A percentile compares a stretch with the other conserved stretches of the same genome.
phyloP scores from a whole-genome alignment of 495 filamentous ascomycete species.

The Schizothecium vesticola region DNA sequence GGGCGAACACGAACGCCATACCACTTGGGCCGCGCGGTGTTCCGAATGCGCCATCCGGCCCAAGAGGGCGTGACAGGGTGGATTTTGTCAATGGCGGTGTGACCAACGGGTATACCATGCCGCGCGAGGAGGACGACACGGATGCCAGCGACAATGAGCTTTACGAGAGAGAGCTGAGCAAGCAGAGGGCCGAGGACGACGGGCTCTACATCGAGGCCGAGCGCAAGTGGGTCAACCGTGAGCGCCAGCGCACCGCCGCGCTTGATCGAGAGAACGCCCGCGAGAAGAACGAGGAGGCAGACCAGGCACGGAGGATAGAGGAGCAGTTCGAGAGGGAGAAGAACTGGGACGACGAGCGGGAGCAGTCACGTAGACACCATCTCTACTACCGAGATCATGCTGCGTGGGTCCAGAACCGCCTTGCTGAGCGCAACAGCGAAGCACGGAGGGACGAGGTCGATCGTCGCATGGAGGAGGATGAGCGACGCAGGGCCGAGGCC shows the following conservation, averaged over 20 bases:
- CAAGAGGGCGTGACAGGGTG: slow-evolving; percentile 57
- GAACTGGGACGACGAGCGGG: slow-evolving; percentile 86
- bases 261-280: slow-evolving; percentile 75
- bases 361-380: slow-evolving; percentile 63
- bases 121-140: slow-evolving; percentile 80
- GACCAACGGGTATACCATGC: slow-evolving; percentile 49
- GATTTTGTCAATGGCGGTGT: slow-evolving; percentile 77
- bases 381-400: slow-evolving; percentile 84
- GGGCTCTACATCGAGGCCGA: slow-evolving; percentile 82
- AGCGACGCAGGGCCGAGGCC: slow-evolving; percentile 60
- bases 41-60: slow-evolving; percentile 75
- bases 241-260: slow-evolving; percentile 75
- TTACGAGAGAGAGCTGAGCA: slow-evolving; percentile 63
- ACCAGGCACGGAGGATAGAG: slow-evolving; percentile 45
- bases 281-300: slow-evolving; percentile 69
- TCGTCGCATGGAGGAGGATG: slow-evolving; percentile 68
- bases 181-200: slow-evolving; percentile 68
- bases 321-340: slow-evolving; percentile 66
- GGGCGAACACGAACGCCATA: slow-evolving; percentile 50
- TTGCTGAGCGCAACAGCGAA: slow-evolving; percentile 65
- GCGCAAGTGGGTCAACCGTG: slow-evolving; percentile 83
- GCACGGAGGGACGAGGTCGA: slow-evolving; percentile 72
- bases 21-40: slow-evolving; percentile 79
- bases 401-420: slow-evolving; percentile 78
- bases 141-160: slow-evolving; percentile 85